phyloP scores from a whole-genome alignment of 2,329 filamentous ascomycete species.

The Chaetomium sp. region DNA sequence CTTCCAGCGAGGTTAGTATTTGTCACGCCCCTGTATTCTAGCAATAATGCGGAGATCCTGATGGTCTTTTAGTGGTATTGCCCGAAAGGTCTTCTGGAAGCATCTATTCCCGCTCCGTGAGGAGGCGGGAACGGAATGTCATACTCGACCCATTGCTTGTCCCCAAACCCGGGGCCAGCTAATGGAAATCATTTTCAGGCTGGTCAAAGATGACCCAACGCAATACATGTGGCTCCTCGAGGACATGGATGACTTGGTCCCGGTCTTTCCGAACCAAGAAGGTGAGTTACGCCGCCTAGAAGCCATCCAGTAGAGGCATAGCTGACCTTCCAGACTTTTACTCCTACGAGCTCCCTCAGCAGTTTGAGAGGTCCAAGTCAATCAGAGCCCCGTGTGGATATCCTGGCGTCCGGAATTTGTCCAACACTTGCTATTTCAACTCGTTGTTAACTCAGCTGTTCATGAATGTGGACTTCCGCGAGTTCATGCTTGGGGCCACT shows the following conservation, averaged over 20 bases:
- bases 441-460: conserved; percentile 92
- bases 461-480: conserved; percentile 88
- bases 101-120: conserved; percentile 65
- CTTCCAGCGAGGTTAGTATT: conserved; percentile 28
- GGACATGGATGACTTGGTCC: conserved; percentile 53
- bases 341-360: conserved; percentile 60
- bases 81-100: conserved; percentile 59
- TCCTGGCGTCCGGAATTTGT: conserved; percentile 86
- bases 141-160: conserved; percentile 49
- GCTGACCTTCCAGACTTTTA: conserved; percentile 49
- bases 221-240: conserved; percentile 57
- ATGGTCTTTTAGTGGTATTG: conserved; percentile 37
- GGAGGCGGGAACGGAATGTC: conserved; percentile 15
- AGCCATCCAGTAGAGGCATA: conserved; percentile 13
- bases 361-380: conserved; percentile 66
- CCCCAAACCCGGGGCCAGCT: conserved; percentile 59
- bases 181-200: conserved; percentile 59
- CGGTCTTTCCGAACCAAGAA: conserved; percentile 49
- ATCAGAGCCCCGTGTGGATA: conserved; percentile 80
- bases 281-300: conserved; percentile 38
- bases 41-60: background rate
- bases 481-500: conserved; percentile 73
- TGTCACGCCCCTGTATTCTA: no score
- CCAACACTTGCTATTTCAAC: conserved; percentile 97
- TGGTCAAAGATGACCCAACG: conserved; percentile 55